These are phyloP conservation scores for Xylogone sp. DNA, from an alignment of 2,329 filamentous ascomycete genomes.

Conservation along the genomic window DNA sequence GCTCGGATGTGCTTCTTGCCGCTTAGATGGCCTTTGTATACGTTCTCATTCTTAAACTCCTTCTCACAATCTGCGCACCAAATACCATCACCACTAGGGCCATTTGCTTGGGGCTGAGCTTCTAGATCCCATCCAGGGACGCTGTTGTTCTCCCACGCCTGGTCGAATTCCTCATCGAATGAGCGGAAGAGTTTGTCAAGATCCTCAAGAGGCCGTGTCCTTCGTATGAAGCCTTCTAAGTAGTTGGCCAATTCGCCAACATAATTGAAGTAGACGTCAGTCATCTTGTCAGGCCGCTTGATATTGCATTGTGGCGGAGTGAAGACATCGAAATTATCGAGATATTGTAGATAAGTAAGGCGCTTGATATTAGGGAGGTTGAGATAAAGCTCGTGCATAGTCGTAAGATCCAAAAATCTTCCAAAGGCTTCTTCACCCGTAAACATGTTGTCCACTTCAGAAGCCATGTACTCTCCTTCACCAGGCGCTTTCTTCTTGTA, in stretches of 20 bases:
- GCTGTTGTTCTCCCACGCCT: constrained; percentile 75
- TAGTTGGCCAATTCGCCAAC: constrained; percentile 77
- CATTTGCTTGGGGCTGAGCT: constrained; percentile 15
- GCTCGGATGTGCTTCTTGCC: constrained; percentile 93
- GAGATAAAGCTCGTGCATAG: constrained; percentile 80
- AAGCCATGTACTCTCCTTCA: constrained; percentile 58
- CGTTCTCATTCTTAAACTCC: constrained; percentile 92
- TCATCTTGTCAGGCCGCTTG: constrained; percentile 80
- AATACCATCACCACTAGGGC: constrained; percentile 55
- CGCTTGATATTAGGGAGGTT: constrained; percentile 86
- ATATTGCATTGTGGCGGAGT: constrained; percentile 68
- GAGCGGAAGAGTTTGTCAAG: constrained; percentile 70
- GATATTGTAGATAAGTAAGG: constrained; percentile 85
- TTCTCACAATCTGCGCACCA: constrained; percentile 94
- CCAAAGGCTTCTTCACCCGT: constrained; percentile 94
- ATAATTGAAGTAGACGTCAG: constrained; percentile 89
- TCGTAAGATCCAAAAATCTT: constrained; percentile 85
- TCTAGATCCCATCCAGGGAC: constrained; percentile 75
- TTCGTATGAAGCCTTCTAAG: constrained; percentile 81
- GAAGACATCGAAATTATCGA: constrained; percentile 88
- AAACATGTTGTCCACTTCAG: constrained; percentile 85
- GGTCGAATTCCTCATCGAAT: constrained; percentile 82
- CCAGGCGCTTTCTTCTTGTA: constrained; percentile 71
- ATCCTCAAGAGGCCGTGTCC: constrained; percentile 82
- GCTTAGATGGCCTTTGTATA: constrained; percentile 83